A percentile compares a stretch with the other conserved stretches of the same genome.
Conservation (phyloP, 768 basidiomycete genomes). For the Coprinopsis sp. region DNA sequence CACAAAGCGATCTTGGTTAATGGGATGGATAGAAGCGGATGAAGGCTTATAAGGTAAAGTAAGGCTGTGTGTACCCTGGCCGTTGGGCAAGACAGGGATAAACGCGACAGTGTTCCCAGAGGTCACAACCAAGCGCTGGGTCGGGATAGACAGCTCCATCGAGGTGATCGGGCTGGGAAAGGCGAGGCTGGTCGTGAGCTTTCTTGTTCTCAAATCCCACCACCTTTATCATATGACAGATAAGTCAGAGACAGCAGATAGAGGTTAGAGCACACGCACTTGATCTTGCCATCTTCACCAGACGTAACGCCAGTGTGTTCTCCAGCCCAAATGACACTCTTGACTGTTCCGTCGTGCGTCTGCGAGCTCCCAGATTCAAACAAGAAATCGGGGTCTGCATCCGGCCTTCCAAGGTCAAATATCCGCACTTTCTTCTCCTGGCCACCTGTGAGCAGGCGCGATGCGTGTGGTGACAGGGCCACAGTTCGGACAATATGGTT, state of each 20-base stretch:
- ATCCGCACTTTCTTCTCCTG: slow-evolving; percentile 97
- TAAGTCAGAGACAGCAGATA: slow-evolving; percentile 12
- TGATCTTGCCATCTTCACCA: slow-evolving; percentile 87
- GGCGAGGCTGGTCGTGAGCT: slow-evolving; percentile 62
- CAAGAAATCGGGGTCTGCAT: slow-evolving; percentile 83
- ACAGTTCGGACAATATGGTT: slow-evolving; percentile 98
- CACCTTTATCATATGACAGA: slow-evolving; percentile 53
- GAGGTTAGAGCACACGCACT: slow-evolving; percentile 43
- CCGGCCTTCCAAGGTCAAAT: slow-evolving; percentile 83
- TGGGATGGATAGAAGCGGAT: slow-evolving; percentile 92
- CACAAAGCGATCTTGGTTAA: slow-evolving; percentile 83
- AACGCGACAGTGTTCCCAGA: slow-evolving; percentile 92
- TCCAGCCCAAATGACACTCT: slow-evolving; percentile 91
- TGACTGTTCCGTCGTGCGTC: slow-evolving; percentile 86
- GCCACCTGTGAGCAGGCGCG: slow-evolving; percentile 82
- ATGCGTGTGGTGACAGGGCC: slow-evolving; percentile 68
- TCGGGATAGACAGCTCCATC: slow-evolving; percentile 86
- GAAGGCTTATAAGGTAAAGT: slow-evolving; percentile 84
- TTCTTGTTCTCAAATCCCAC: slow-evolving; percentile 90
- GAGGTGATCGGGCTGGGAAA: slow-evolving; percentile 84
- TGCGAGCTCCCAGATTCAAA: slow-evolving; percentile 48
- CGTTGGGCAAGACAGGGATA: slow-evolving; percentile 68
- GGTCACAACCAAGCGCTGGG: slow-evolving; percentile 82
- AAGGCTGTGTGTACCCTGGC: slow-evolving; percentile 67
- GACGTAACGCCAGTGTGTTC: slow-evolving; percentile 85